phyloP scores from a whole-genome alignment of 352 stramenopile genomes.

The Phytopythium kandeliae region DNA sequence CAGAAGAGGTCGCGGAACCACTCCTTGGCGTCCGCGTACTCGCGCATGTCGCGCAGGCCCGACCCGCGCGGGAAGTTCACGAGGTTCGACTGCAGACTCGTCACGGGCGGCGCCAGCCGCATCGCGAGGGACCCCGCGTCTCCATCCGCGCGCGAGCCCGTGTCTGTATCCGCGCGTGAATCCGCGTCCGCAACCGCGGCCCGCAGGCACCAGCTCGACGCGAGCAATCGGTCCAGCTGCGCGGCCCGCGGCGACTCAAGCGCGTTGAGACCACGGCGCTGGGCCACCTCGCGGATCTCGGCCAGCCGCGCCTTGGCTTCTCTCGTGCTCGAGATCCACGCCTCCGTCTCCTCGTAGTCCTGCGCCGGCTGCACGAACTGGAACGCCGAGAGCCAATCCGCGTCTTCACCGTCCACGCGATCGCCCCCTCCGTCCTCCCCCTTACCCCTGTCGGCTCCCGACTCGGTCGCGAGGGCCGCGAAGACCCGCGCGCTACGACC shows the following conservation, averaged over 20 bases:
- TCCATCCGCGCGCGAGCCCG: too few relatives aligned
- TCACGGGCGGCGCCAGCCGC: constrained; percentile 36
- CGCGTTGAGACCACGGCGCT: background rate
- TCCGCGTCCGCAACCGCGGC: constrained; percentile 7
- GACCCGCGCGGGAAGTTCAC: constrained; percentile 16
- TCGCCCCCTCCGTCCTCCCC: too few relatives aligned
- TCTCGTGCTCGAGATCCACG: background rate
- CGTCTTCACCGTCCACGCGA: too few relatives aligned
- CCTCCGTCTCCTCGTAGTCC: constrained; percentile 15
- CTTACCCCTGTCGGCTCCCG: too few relatives aligned
- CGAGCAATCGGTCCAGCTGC: constrained; percentile 11
- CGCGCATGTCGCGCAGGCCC: constrained; percentile 29
- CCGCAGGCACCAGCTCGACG: constrained; percentile 29
- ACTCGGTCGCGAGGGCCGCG: constrained; percentile 17
- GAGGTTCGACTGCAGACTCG: constrained; percentile 57
- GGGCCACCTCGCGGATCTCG: background rate
- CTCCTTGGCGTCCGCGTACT: constrained; percentile 60
- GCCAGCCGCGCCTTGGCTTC: background rate
- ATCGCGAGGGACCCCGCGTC: constrained; percentile 13
- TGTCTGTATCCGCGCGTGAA: too few relatives aligned
- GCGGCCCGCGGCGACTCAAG: background rate
- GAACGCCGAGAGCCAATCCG: background rate
- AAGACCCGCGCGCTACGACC: constrained; percentile 42
- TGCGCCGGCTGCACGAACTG: constrained; percentile 16
- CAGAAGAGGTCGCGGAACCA: constrained; percentile 88